Evolutionary conservation across 2,329 filamentous ascomycete genomes (phyloP), one percentile per base, ranked within the genome.

Genomic region (Monosporascus sp.): DNA sequence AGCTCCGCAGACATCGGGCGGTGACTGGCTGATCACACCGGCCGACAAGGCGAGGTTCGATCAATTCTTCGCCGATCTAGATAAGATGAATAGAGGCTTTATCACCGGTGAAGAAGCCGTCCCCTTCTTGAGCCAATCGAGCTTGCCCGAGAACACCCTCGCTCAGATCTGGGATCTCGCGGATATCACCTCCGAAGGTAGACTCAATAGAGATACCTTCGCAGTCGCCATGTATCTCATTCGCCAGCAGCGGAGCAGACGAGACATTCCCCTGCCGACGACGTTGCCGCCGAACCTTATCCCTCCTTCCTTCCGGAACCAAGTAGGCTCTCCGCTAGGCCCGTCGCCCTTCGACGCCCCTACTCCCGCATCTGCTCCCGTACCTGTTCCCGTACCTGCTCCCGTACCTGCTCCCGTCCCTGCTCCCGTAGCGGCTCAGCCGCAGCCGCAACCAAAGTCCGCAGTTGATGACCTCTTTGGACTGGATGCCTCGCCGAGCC

Each of bases 161-260:
- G 94, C 94, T 31, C 89, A 95, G 63, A 96, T 99, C 58, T 99
- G 94, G 94, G 94, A 99, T 68, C 82, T 99, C 31, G 88, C 94
- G 15, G 94, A 99, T 71, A 90, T 97, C 70, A 90, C 90, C 65
- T 94, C 90, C 7, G 88, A 92, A 61, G 94, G 94, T 11, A 86
- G 88, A 53, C 76, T 99, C 52, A 91, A 81, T 47, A 84, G 83
- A 62, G 94, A 99, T 60, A 92, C 96, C 63, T 99, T 99, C 67
- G 91, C 94, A 0, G 91, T 99, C 47, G 93, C 94, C 50, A 97
- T 99, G 92, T 95, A 95, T 67, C 78, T 99, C 49, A 97, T 99
- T 63, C 84, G 92, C 56, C 89, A 96, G 68, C 92, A 97, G 68
- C 82, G 92, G 51, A 88, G 81, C 58, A 87, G 85, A 57, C 83